Evolutionary conservation across 208 protist genomes (phyloP).

Genomic region (Trypanosoma caninum): DNA sequence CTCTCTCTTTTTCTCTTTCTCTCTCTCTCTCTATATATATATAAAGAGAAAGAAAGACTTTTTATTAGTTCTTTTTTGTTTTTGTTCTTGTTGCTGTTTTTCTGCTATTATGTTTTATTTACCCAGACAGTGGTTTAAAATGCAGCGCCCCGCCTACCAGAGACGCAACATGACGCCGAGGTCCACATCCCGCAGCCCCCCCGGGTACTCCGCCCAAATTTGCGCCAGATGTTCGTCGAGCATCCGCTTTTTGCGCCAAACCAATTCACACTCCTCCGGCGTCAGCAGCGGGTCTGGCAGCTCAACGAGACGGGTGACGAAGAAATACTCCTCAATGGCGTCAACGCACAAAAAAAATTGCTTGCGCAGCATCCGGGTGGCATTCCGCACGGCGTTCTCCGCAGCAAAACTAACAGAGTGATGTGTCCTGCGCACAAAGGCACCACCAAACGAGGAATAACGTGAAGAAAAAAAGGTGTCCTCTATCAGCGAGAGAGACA

Average conservation of each 20-base stretch:
- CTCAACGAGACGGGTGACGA: slow-evolving; percentile 16
- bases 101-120: slow-evolving; percentile 7
- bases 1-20: no score
- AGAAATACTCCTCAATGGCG: slow-evolving; percentile 41
- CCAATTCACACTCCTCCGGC: slow-evolving; percentile 2
- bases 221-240: slow-evolving; percentile 24
- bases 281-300: slow-evolving; percentile 7
- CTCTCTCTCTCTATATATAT: no score
- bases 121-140: no score
- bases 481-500: background rate
- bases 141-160: no score
- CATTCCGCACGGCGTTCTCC: slow-evolving; percentile 21
- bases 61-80: no score
- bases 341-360: slow-evolving; percentile 50
- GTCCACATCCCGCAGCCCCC: slow-evolving; percentile 31
- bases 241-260: background rate
- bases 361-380: slow-evolving; percentile 34
- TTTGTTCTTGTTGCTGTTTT: no score
- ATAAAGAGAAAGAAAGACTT: no score
- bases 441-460: no score
- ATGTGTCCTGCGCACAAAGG: slow-evolving; percentile 20
- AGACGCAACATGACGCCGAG: slow-evolving; percentile 38
- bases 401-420: slow-evolving; percentile 23
- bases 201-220: slow-evolving; percentile 35
- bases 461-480: no score